A percentile compares a stretch with the other conserved stretches of the same genome.
phyloP scores from a whole-genome alignment of 139 green algal genomes.

The Chlorella sp. region DNA sequence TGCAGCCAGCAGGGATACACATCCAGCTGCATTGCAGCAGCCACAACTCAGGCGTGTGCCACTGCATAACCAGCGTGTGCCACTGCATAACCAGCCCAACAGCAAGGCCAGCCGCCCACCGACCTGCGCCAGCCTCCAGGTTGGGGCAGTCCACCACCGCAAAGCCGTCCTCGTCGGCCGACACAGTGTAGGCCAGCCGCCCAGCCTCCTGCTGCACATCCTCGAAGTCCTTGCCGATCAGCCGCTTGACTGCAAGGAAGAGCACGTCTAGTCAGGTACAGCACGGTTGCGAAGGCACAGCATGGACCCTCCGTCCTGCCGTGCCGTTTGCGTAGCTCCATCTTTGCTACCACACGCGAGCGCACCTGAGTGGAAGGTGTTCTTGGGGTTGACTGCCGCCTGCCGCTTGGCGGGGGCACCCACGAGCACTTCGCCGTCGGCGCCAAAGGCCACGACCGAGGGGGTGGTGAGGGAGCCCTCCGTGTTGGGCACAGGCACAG shows the following conservation, averaged over 20 bases:
- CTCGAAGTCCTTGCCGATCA: constrained; percentile 69
- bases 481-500: constrained; percentile 64
- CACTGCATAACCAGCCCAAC: not conserved
- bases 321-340: too few species aligned
- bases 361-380: constrained; percentile 79
- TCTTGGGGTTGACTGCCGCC: constrained; percentile 44
- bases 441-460: constrained; percentile 71
- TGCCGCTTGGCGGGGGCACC: constrained; percentile 60
- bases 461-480: constrained; percentile 69
- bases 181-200: constrained; percentile 56
- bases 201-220: constrained; percentile 61
- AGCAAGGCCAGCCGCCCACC: not conserved
- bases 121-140: not conserved
- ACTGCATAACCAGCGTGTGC: too few species aligned
- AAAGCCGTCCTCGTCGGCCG: constrained; percentile 26
- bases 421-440: constrained; percentile 61
- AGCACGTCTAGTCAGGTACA: too few species aligned
- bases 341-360: too few species aligned
- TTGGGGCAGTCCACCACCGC: constrained; percentile 25
- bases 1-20: too few species aligned
- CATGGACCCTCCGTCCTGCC: too few species aligned
- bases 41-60: too few species aligned
- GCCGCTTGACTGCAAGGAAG: constrained; percentile 77
- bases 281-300: too few species aligned
- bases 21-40: too few species aligned